A percentile compares a stretch with the other conserved stretches of the same genome.
Evolutionary conservation across 345 rosid genomes (phyloP).

Genomic region (Moringa oleifera): DNA sequence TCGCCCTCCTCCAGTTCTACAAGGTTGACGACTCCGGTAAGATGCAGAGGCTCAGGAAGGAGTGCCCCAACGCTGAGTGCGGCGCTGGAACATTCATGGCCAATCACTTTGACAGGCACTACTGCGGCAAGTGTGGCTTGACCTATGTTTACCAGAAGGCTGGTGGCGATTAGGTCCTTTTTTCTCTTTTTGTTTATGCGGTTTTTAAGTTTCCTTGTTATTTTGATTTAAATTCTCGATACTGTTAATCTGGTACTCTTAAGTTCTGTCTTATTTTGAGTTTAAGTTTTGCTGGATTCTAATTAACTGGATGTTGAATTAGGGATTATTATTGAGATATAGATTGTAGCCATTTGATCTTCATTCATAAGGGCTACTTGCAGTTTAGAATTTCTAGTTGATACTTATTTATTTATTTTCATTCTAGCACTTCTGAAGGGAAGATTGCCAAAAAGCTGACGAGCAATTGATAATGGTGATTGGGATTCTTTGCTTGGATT

Average conservation of each 20-base stretch:
- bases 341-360: not conserved
- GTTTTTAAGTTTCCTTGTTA: not conserved
- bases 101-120: constrained; percentile 60
- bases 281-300: not conserved
- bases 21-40: constrained; percentile 57
- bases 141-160: constrained; percentile 58
- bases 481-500: too few relatives aligned
- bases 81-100: constrained; percentile 76
- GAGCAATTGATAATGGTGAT: too few relatives aligned
- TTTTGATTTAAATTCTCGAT: constrained; percentile 3
- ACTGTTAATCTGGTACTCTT: not conserved
- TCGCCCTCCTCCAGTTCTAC: constrained; percentile 55
- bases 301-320: not conserved
- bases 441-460: too few relatives aligned
- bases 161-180: constrained; percentile 37
- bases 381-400: too few relatives aligned
- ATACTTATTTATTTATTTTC: too few relatives aligned
- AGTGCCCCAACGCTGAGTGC: constrained; percentile 58
- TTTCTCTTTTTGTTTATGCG: not conserved
- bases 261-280: not conserved
- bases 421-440: too few relatives aligned
- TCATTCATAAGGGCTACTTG: too few relatives aligned
- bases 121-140: constrained; percentile 63
- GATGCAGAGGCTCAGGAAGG: constrained; percentile 62
- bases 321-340: not conserved